Evolutionary conservation across 2,329 filamentous ascomycete species (phyloP).

Genomic region (Orbilia quercus): DNA sequence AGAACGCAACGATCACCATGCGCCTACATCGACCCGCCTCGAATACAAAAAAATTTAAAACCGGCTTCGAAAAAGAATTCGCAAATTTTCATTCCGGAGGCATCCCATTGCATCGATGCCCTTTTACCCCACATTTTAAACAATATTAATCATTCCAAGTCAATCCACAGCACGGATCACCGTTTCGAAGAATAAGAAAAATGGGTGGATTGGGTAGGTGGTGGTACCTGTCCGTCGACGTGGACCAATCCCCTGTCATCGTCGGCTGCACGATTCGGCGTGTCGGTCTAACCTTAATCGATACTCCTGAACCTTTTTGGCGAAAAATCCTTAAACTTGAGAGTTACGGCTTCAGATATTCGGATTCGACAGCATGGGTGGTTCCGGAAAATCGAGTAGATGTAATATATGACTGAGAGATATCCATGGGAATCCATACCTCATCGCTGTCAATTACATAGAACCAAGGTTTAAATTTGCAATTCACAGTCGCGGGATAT

Average conservation of each 20-base stretch:
- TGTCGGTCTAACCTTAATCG: constrained; percentile 54
- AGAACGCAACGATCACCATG: background rate
- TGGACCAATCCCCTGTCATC: constrained; percentile 54
- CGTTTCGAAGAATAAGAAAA: constrained; percentile 4
- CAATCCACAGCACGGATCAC: background rate
- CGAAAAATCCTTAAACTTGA: constrained; percentile 21
- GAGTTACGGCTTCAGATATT: constrained; percentile 18
- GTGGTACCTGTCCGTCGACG: constrained; percentile 42
- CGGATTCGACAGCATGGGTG: background rate
- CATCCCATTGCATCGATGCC: constrained; percentile 45
- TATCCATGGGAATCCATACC: constrained; percentile 10
- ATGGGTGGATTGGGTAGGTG: background rate
- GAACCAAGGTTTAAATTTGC: no score
- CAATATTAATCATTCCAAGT: no score
- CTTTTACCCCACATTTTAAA: no score
- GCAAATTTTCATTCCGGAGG: no score
- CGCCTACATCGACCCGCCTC: no score
- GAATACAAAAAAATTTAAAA: constrained; percentile 6
- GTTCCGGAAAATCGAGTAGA: no score
- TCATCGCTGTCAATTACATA: background rate
- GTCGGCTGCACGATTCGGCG: constrained; percentile 39
- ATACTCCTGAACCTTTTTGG: constrained; percentile 49
- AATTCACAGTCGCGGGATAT: no score
- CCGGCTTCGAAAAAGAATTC: no score
- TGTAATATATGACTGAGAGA: no score